Base-by-base conservation (phyloP, 2,329 filamentous ascomycete species). In the Alternaria ethzedia region DNA sequence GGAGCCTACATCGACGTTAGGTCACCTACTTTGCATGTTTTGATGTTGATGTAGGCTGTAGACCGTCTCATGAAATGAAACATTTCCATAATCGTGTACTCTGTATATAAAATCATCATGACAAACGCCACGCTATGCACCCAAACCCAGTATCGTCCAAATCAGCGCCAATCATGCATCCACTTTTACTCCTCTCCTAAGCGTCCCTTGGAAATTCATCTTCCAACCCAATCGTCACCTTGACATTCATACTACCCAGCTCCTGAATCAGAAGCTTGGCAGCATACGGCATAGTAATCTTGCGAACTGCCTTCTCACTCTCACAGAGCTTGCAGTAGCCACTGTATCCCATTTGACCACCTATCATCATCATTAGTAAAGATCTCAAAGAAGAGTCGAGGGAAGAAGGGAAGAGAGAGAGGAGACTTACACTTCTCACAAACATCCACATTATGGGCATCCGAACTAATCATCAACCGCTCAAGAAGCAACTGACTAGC, bases 211-310 rank as follows among this genome's bases (percentile, higher is more conserved):
- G 94, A 80, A 99, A 99, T 82, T 98, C 93, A 78, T 99, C 96
- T 74, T 93, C 93, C 69, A 99, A 82, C 83, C 95, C 92, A 82
- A 99, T 84, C 61, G 92, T 87, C 63, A 97, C 95, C 66, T 94
- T 92, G n/a, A 99, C 93, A 80, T 99, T 99, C 96, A 99, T 99
- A 80, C 93, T 97, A 76, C 97, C 90, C 75, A 99, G 82, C 83
- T 99, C 96, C 83, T 99, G 96, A 52, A 98, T 93, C 59, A 99
- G 83, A 77, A 99, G 83, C 86, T 99, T 98, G 1, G 96, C 96
- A 17, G 96, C 96, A 81, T 99, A 99, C 32, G 96, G 96, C 87
- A 99, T 96, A 32, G 91, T 95, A 91, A 99, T 97, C 80, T 91
- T 91, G 15, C 93, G 91, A 25, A 99, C 93, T 28, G 91, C 89